A percentile compares a stretch with the other conserved stretches of the same genome.
Evolutionary conservation across 495 filamentous ascomycete species (phyloP).

Genomic region (Cercophora scortea): DNA sequence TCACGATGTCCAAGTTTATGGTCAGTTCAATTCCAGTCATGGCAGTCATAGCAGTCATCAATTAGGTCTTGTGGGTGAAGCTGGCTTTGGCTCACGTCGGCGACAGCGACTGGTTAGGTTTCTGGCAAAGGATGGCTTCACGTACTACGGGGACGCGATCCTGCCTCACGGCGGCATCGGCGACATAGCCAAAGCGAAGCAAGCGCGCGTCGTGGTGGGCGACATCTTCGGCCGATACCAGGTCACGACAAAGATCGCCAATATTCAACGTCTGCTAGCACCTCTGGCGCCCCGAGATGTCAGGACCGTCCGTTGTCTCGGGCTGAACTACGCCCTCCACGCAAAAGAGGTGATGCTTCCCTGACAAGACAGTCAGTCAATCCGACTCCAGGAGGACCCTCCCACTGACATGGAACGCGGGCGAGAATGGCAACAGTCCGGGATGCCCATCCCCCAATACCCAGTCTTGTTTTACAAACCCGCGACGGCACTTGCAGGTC

Average conservation of each 20-base stretch:
- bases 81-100: too few relatives aligned
- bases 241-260: conserved; percentile 60
- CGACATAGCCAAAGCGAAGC: conserved; percentile 59
- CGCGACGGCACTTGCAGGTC: conserved; percentile 60
- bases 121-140: conserved; percentile 63
- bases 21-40: too few relatives aligned
- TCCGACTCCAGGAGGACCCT: background rate
- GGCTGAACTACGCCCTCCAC: conserved; percentile 76
- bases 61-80: too few relatives aligned
- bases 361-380: background rate
- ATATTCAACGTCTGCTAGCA: conserved; percentile 59
- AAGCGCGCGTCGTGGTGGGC: conserved; percentile 62
- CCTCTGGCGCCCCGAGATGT: conserved; percentile 63
- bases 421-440: conserved; percentile 34
- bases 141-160: conserved; percentile 79
- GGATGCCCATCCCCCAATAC: conserved; percentile 65
- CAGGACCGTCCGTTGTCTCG: conserved; percentile 68
- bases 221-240: conserved; percentile 65
- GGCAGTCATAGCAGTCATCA: too few relatives aligned
- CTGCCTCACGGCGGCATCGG: conserved; percentile 56
- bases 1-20: too few relatives aligned
- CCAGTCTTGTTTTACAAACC: conserved; percentile 85
- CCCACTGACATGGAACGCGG: too few relatives aligned
- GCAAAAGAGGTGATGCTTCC: conserved; percentile 53
- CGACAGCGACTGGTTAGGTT: conserved; percentile 69